These are phyloP conservation scores for Aspergillus sp. DNA, from an alignment of 2,329 filamentous ascomycete genomes.

Conservation along the genomic window DNA sequence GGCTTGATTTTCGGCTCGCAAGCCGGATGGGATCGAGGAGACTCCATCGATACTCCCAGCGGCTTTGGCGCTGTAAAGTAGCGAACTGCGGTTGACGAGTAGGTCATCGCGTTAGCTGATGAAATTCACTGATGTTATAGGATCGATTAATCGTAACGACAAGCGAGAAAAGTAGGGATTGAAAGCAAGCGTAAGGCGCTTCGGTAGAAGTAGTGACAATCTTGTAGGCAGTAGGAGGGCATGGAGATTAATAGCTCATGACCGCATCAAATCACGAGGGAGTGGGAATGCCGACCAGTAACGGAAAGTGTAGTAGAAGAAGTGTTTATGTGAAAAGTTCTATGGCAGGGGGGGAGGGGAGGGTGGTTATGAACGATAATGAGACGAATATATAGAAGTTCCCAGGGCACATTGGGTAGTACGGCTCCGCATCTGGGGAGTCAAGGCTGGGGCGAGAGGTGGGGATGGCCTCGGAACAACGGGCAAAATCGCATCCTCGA, in stretches of 20 bases:
- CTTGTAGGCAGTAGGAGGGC: constrained; percentile 78
- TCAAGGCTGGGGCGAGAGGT: constrained; percentile 12
- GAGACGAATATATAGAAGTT: not conserved
- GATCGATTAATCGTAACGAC: constrained; percentile 65
- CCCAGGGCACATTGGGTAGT: not conserved
- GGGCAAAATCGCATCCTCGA: constrained; percentile 20
- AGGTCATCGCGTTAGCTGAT: constrained; percentile 58
- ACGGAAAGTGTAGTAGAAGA: not conserved
- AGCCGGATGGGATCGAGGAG: constrained; percentile 28
- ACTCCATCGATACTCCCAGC: constrained; percentile 67
- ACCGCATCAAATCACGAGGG: constrained; percentile 16
- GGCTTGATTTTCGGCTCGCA: constrained; percentile 25
- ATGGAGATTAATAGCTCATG: constrained; percentile 57
- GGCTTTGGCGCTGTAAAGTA: constrained; percentile 72
- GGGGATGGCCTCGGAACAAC: constrained; percentile 17
- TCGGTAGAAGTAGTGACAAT: constrained; percentile 92
- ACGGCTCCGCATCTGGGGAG: constrained; percentile 15
- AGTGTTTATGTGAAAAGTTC: not conserved
- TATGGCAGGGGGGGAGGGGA: not conserved
- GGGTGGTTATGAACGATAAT: constrained; percentile 2
- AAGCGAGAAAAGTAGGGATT: constrained; percentile 75
- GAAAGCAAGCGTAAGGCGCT: constrained; percentile 83
- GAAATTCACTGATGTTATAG: constrained; percentile 15
- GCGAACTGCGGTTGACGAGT: constrained; percentile 64
- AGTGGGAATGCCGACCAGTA: constrained; percentile 9